Percentiles rank a stretch among this genome's conserved stretches.
These are phyloP conservation scores for Truncatella angustata DNA, from an alignment of 2,329 filamentous ascomycete species.

Conservation along the genomic window DNA sequence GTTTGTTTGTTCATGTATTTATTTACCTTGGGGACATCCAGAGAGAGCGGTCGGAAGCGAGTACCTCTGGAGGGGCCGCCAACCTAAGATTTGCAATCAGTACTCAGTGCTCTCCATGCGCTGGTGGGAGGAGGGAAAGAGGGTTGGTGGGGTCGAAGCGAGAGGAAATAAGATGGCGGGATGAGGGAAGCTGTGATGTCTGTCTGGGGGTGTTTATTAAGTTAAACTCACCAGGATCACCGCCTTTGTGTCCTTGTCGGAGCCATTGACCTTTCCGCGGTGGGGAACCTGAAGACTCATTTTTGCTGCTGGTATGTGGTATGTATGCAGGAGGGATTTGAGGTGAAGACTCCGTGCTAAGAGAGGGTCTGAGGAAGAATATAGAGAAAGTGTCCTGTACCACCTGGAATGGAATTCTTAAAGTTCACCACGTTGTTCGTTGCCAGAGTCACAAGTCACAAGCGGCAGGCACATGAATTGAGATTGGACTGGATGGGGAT, in stretches of 20 bases:
- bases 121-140: no score
- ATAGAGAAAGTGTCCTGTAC: not conserved
- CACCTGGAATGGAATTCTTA: slow-evolving; percentile 3
- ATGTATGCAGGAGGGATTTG: not conserved
- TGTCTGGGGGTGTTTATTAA: no score
- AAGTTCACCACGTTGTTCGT: not conserved
- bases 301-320: slow-evolving; percentile 5
- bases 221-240: slow-evolving; percentile 87
- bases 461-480: no score
- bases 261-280: slow-evolving; percentile 49
- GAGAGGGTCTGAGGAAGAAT: not conserved
- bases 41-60: slow-evolving; percentile 88
- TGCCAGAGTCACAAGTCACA: not conserved
- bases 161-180: slow-evolving; percentile 13
- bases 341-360: no score
- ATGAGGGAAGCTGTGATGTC: not conserved
- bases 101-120: not conserved
- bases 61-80: slow-evolving; percentile 94
- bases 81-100: slow-evolving; percentile 57
- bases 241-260: slow-evolving; percentile 74
- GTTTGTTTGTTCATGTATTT: no score
- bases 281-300: slow-evolving; percentile 60
- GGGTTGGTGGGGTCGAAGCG: slow-evolving; percentile 16
- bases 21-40: slow-evolving; percentile 89
- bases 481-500: no score